These are phyloP conservation scores for Rosa persica DNA, from an alignment of 306 rosid species.

Conservation along the genomic window DNA sequence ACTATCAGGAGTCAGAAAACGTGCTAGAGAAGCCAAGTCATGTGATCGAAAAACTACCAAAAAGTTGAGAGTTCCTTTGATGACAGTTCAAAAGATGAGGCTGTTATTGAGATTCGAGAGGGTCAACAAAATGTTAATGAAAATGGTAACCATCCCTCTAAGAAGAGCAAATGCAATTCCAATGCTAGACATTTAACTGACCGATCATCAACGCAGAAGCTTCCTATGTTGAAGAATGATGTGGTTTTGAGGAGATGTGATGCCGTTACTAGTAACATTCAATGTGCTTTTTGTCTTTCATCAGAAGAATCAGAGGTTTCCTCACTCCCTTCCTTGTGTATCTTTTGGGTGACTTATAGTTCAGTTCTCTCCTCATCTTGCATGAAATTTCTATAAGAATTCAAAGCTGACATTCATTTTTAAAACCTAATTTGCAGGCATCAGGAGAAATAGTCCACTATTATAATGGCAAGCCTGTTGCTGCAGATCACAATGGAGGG, in stretches of 20 bases:
- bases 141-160: constrained; percentile 27
- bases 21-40: constrained; percentile 31
- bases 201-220: constrained; percentile 33
- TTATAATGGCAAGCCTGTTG: constrained; percentile 55
- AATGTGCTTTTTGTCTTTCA: constrained; percentile 78
- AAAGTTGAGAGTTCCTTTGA: constrained; percentile 40
- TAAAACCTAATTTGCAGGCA: constrained; percentile 48
- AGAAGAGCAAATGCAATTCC: constrained; percentile 21
- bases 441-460: constrained; percentile 75
- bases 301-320: constrained; percentile 82
- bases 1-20: constrained; percentile 11
- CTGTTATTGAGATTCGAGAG: constrained; percentile 11
- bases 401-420: constrained; percentile 9
- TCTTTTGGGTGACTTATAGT: constrained; percentile 1
- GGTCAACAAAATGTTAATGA: constrained; percentile 4
- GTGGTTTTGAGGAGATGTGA: constrained; percentile 50
- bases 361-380: not conserved
- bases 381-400: constrained; percentile 10
- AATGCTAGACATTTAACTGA: constrained; percentile 28
- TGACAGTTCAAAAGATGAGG: constrained; percentile 20
- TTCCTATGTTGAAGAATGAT: constrained; percentile 27
- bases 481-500: constrained; percentile 49
- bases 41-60: constrained; percentile 31
- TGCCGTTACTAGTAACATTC: constrained; percentile 29
- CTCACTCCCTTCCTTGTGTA: not conserved